Evolutionary conservation across 352 stramenopile species (phyloP).

Genomic region (Pythium volutum): DNA sequence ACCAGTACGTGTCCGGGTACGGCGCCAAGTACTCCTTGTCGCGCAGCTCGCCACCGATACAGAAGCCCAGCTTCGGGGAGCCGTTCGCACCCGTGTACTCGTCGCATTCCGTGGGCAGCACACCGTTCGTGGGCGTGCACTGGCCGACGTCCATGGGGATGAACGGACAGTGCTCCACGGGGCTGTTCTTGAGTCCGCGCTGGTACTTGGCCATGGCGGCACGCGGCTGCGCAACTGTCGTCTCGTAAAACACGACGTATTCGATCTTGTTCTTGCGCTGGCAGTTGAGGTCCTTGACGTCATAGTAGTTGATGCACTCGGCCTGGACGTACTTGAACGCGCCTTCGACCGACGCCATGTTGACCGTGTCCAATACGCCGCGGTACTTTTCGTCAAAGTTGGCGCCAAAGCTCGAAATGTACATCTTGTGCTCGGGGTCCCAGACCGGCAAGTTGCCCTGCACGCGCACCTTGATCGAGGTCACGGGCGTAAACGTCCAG

Average conservation of each 20-base stretch:
- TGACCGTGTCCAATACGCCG: conserved; percentile 30
- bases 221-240: conserved; percentile 58
- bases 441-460: conserved; percentile 32
- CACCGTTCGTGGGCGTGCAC: conserved; percentile 39
- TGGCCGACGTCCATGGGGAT: conserved; percentile 61
- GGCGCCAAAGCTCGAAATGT: conserved; percentile 23
- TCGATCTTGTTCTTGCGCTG: conserved; percentile 70
- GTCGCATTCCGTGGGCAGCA: conserved; percentile 42
- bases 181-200: conserved; percentile 28
- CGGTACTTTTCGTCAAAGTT: conserved; percentile 31
- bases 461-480: conserved; percentile 34
- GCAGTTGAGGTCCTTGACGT: conserved; percentile 34
- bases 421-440: conserved; percentile 27
- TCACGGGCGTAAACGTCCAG: conserved; percentile 26
- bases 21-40: conserved; percentile 43
- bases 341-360: conserved; percentile 2
- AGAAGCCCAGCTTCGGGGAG: conserved; percentile 40
- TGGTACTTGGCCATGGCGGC: conserved; percentile 47
- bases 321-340: no score
- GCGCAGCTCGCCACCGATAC: conserved; percentile 45
- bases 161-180: conserved; percentile 50
- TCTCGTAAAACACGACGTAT: conserved; percentile 72
- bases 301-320: conserved; percentile 19
- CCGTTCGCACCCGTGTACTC: conserved; percentile 46
- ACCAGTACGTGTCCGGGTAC: conserved; percentile 72